These are phyloP conservation scores for Crithidia acanthocephali DNA, from an alignment of 208 protist species.

Conservation along the genomic window DNA sequence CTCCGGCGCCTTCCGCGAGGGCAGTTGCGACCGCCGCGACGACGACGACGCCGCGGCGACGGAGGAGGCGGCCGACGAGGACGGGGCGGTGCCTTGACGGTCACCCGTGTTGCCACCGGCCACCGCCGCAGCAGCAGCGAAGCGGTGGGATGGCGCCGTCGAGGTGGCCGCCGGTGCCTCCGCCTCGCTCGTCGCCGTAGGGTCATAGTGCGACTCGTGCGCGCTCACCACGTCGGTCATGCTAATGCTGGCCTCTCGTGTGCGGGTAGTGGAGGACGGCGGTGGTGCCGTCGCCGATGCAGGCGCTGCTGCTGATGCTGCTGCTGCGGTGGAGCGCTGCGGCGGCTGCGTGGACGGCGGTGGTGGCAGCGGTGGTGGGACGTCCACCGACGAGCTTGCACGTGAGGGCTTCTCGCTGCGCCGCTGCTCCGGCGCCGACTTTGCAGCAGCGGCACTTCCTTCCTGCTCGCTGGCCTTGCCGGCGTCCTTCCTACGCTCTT, in stretches of 20 bases:
- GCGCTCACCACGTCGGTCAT: conserved; percentile 8
- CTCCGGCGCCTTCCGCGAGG: background rate
- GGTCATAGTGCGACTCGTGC: conserved; percentile 12
- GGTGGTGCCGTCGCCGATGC: background rate
- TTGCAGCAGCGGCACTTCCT: too few relatives aligned
- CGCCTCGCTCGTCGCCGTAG: background rate
- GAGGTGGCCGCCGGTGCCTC: background rate
- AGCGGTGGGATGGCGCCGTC: background rate
- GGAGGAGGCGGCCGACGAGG: background rate
- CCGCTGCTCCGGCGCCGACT: background rate
- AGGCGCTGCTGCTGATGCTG: background rate
- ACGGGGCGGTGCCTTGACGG: background rate
- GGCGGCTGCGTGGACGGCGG: conserved; percentile 8
- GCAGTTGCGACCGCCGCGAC: background rate
- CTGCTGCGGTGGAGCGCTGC: background rate
- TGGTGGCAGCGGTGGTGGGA: conserved; percentile 17
- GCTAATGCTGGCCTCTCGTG: conserved; percentile 14
- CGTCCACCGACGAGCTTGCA: conserved; percentile 13
- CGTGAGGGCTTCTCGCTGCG: conserved; percentile 3
- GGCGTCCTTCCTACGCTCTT: background rate
- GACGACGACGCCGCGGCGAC: too few relatives aligned
- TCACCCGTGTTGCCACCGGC: background rate
- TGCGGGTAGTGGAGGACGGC: background rate
- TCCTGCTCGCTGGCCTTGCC: background rate
- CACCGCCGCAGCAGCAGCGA: background rate